These are phyloP conservation scores for Cutaneotrichosporon sp. DNA, from an alignment of 1,284 basidiomycete species.

Conservation along the genomic window DNA sequence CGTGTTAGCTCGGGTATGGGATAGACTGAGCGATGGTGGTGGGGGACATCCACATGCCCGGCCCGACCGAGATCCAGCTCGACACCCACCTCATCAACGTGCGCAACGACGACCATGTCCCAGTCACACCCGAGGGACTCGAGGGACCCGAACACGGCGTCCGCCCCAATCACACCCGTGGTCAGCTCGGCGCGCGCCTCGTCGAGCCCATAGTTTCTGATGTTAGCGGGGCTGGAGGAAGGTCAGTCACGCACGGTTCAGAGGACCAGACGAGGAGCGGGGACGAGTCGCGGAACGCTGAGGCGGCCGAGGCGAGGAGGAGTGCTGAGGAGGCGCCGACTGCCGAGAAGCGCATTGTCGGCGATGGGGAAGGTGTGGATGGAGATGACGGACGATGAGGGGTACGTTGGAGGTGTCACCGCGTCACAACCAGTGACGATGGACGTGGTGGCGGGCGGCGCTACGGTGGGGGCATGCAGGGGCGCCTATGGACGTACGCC, in stretches of 20 bases:
- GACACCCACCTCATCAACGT: conserved; percentile 79
- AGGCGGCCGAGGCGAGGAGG: conserved; percentile 28
- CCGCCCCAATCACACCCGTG: conserved; percentile 38
- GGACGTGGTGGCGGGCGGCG: neutral
- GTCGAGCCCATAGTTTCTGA: conserved; percentile 32
- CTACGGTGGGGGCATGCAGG: too few species aligned
- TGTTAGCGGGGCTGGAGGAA: conserved; percentile 9
- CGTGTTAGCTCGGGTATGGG: neutral
- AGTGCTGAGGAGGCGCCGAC: conserved; percentile 29
- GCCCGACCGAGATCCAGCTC: neutral
- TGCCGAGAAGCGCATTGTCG: conserved; percentile 33
- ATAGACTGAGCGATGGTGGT: neutral
- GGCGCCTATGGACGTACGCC: too few species aligned
- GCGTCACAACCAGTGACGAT: neutral
- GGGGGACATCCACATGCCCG: neutral
- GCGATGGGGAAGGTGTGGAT: neutral
- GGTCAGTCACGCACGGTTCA: conserved; percentile 33
- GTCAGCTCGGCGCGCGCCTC: conserved; percentile 34
- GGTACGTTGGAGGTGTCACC: neutral
- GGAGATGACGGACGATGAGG: neutral
- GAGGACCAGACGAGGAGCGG: conserved; percentile 48
- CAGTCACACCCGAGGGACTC: conserved; percentile 47
- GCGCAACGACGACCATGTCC: conserved; percentile 75
- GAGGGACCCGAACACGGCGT: conserved; percentile 41
- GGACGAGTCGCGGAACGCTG: conserved; percentile 46